Percentiles rank a stretch among this genome's conserved stretches.
phyloP scores from a whole-genome alignment of 208 protist species.

The Crithidia expoeki region DNA sequence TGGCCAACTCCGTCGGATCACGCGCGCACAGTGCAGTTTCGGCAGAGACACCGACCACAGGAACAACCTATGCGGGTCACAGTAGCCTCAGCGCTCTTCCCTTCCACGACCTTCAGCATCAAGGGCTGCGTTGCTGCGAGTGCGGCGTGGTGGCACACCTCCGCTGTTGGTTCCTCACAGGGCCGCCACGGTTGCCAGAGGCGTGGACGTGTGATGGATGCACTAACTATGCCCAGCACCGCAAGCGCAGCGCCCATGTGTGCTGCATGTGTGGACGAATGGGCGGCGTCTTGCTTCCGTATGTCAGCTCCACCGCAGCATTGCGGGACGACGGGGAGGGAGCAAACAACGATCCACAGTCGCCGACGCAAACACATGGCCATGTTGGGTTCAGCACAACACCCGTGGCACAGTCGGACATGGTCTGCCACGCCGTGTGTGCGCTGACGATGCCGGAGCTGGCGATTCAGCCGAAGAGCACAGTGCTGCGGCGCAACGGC shows the following conservation, averaged over 20 bases:
- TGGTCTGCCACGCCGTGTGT: slow-evolving; percentile 68
- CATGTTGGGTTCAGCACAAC: slow-evolving; percentile 8
- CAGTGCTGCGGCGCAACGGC: slow-evolving; percentile 34
- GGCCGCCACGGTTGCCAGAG: slow-evolving; percentile 36
- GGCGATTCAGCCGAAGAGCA: slow-evolving; percentile 33
- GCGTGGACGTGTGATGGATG: slow-evolving; percentile 71
- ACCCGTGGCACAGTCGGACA: slow-evolving; percentile 19
- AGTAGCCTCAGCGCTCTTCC: background rate
- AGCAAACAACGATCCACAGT: background rate
- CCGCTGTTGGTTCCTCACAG: slow-evolving; percentile 63
- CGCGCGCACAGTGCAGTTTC: background rate
- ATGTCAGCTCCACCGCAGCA: slow-evolving; percentile 22
- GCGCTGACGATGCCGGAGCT: slow-evolving; percentile 64
- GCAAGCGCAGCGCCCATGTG: slow-evolving; percentile 34
- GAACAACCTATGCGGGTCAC: background rate
- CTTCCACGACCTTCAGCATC: slow-evolving; percentile 20
- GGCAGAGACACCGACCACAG: background rate
- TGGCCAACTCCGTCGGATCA: background rate
- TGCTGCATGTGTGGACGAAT: slow-evolving; percentile 57
- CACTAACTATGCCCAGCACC: slow-evolving; percentile 33
- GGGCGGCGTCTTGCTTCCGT: slow-evolving; percentile 69
- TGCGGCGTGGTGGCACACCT: slow-evolving; percentile 64
- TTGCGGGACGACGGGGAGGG: slow-evolving; percentile 13
- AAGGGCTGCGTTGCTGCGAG: slow-evolving; percentile 45
- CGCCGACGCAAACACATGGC: background rate